Evolutionary conservation across 2,329 filamentous ascomycete genomes (phyloP), one percentile per base, ranked within the genome.

Genomic region (Pseudohalonectria lignicola): DNA sequence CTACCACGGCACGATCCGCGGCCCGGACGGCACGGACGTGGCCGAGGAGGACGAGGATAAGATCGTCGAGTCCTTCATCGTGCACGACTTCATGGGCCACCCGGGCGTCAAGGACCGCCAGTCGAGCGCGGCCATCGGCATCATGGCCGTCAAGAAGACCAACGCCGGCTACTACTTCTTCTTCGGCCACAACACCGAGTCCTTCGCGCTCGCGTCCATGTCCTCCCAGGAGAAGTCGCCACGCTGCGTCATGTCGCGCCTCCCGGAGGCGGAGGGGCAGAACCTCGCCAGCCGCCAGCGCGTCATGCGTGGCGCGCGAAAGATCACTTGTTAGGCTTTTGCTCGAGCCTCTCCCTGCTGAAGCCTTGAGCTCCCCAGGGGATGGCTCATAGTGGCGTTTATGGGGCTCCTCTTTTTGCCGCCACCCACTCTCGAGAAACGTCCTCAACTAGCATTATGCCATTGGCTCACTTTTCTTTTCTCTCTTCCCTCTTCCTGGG

Each of bases 181-280:
- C 59, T 98, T 94, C 63, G 88, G 83, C 1, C 92, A 98, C 66
- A 98, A 96, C 53, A 98, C 92, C 1, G 90, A 96, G 55, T 79
- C 74, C 2, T 81, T 82, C 64, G 87, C 88, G 5, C 63, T 98
- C 38, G 86, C 87, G 1, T 93, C 86, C 3, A 93, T 96, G 85
- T 76, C 82, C 28, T 83, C 81, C 2, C 72, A 76, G 19, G 88
- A 96, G 47, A 67, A 65, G 34, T 74, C 75, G 39, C 86, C 92
- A 1, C 64, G 76, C 25, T 92, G 83, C 47, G 82, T 90, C 41
- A 95, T 98, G 87, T 94, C 87, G 43, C 80, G 92, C 37, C 79
- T 74, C 19, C 36, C 36, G 2, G 36, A 38, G 29, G 79, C 74
- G 29, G 20, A 21, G 2, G 36, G 33, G 29, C 18, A 5, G 10